Evolutionary conservation across 768 basidiomycete genomes (phyloP).

Genomic region (Chalciporus pseudorubinellus): DNA sequence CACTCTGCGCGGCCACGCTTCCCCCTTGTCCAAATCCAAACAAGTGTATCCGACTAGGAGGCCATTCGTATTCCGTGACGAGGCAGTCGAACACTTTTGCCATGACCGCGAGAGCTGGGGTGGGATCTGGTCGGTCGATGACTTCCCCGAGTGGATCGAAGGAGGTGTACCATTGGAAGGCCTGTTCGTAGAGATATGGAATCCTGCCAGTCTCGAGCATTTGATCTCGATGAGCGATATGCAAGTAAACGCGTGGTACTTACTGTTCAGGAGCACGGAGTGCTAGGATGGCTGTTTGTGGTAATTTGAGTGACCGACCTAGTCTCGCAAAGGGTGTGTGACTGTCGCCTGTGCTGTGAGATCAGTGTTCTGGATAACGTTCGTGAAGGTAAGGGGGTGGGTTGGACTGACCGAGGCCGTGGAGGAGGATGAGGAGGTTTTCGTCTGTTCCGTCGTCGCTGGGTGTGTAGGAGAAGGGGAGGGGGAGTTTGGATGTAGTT

Average conservation of each 20-base stretch:
- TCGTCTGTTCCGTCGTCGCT: conserved; percentile 85
- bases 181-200: conserved; percentile 74
- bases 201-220: conserved; percentile 44
- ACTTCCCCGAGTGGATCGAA: conserved; percentile 79
- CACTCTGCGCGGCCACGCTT: conserved; percentile 68
- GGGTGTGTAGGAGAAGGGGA: conserved; percentile 63
- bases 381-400: no score
- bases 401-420: conserved; percentile 75
- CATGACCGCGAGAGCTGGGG: conserved; percentile 58
- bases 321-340: conserved; percentile 74
- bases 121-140: conserved; percentile 70
- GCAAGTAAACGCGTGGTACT: conserved; percentile 18
- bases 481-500: conserved; percentile 41
- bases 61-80: conserved; percentile 61
- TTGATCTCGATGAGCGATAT: no score
- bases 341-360: conserved; percentile 63
- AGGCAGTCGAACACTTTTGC: conserved; percentile 55
- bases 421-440: conserved; percentile 79
- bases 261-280: conserved; percentile 78
- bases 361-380: no score
- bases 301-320: conserved; percentile 72
- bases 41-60: conserved; percentile 66
- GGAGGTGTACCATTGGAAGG: conserved; percentile 84
- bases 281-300: conserved; percentile 84
- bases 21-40: conserved; percentile 92